Conservation (phyloP, 441 rosid species). For the Lepidium campestre region DNA sequence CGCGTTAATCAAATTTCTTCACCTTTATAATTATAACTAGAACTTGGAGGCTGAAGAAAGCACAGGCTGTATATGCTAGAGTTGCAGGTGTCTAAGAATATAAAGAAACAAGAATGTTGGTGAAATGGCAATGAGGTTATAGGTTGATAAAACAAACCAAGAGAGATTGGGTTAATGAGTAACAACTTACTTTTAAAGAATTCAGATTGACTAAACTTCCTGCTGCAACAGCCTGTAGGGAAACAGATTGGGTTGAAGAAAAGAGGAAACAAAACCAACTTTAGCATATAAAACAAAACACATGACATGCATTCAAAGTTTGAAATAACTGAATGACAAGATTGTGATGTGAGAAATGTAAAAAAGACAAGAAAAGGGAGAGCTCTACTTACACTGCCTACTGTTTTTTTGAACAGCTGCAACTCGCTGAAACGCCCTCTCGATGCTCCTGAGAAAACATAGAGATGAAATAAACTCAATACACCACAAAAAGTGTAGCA, state of each 20-base stretch:
- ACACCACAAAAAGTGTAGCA: neutral
- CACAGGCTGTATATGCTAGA: constrained; percentile 59
- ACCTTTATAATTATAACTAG: constrained; percentile 78
- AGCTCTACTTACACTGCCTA: constrained; percentile 78
- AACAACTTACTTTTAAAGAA: constrained; percentile 62
- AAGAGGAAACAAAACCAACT: constrained; percentile 3
- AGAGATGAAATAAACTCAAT: neutral
- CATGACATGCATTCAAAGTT: neutral
- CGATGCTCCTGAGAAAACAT: constrained; percentile 73
- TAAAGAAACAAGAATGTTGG: constrained; percentile 3
- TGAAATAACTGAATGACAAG: neutral
- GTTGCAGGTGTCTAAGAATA: constrained; percentile 67
- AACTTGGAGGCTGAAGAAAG: constrained; percentile 79
- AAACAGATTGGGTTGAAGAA: neutral
- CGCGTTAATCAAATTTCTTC: constrained; percentile 76
- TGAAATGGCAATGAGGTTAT: neutral
- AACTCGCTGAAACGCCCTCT: constrained; percentile 96
- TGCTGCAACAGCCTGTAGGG: constrained; percentile 83
- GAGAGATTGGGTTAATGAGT: neutral
- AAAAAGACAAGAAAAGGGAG: neutral
- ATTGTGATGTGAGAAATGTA: neutral
- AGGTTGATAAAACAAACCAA: neutral
- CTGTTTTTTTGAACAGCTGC: constrained; percentile 90
- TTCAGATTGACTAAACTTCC: constrained; percentile 92
- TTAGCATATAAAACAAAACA: neutral